phyloP scores from a whole-genome alignment of 73 alveolate genomes.

The Paramecium octaurelia region DNA sequence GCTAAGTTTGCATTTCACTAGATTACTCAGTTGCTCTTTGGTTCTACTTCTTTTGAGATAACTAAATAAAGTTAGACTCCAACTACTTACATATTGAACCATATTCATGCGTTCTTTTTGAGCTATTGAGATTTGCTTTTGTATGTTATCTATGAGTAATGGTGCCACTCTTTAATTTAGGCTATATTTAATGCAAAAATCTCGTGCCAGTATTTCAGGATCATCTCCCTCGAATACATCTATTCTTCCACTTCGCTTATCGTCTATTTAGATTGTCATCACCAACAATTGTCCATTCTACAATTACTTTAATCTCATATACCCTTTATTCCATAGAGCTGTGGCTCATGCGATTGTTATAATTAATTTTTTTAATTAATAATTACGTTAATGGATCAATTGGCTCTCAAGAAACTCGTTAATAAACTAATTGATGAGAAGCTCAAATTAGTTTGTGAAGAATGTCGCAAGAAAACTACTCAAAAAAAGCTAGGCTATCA shows the following conservation, averaged over 20 bases:
- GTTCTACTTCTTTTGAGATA: neutral
- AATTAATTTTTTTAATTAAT: neutral
- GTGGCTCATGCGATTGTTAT: slow-evolving; percentile 4
- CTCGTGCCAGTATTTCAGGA: slow-evolving; percentile 48
- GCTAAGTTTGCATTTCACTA: neutral
- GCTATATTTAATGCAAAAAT: slow-evolving; percentile 27
- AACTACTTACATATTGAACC: slow-evolving; percentile 29
- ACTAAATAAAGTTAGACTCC: neutral
- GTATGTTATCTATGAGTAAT: neutral
- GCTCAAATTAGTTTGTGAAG: neutral
- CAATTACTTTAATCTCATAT: neutral
- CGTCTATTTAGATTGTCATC: slow-evolving; percentile 46
- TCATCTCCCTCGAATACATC: slow-evolving; percentile 36
- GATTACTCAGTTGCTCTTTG: neutral
- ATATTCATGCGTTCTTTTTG: neutral
- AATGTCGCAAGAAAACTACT: neutral
- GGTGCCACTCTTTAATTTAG: slow-evolving; percentile 18
- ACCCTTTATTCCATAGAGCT: slow-evolving; percentile 18
- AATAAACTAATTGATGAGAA: neutral
- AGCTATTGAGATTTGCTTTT: neutral
- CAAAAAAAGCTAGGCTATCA: neutral
- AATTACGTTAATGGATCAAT: slow-evolving; percentile 25
- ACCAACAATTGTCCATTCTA: neutral
- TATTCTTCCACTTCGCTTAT: slow-evolving; percentile 12
- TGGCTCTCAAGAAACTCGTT: neutral